A percentile compares a stretch with the other conserved stretches of the same genome.
phyloP scores from a whole-genome alignment of 257 asterid genomes.

The Solanum habrochaites region DNA sequence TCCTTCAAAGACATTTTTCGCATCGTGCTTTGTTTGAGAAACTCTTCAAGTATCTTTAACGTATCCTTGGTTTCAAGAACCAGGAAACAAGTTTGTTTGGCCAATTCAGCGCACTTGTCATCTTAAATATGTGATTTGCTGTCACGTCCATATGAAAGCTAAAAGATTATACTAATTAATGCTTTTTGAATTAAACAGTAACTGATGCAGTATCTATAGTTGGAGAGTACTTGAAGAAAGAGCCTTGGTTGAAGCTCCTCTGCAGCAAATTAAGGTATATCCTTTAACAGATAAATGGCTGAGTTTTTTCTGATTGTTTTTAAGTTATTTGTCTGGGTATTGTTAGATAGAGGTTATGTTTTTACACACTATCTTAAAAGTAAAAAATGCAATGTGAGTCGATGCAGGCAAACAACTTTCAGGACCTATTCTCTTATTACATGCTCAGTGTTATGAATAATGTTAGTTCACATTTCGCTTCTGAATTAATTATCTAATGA shows the following conservation, averaged over 20 bases:
- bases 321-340: not conserved
- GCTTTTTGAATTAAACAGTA: slow-evolving; percentile 31
- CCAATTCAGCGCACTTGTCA: not conserved
- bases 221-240: slow-evolving; percentile 87
- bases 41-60: not conserved
- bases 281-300: not conserved
- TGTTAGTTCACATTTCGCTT: not conserved
- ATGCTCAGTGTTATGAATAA: not conserved
- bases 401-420: not conserved
- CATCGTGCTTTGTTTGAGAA: not conserved
- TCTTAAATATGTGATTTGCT: not conserved
- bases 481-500: not conserved
- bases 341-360: not conserved
- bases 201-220: slow-evolving; percentile 59
- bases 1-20: not conserved
- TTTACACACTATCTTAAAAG: not conserved
- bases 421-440: not conserved
- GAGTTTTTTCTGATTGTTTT: not conserved
- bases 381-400: not conserved
- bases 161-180: slow-evolving; percentile 6
- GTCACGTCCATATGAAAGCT: not conserved
- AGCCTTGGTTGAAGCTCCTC: slow-evolving; percentile 74
- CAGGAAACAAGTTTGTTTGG: not conserved
- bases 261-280: slow-evolving; percentile 60
- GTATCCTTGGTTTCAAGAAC: not conserved